Conservation (phyloP, 2,329 filamentous ascomycete genomes). For the Fonsecaea erecta region DNA sequence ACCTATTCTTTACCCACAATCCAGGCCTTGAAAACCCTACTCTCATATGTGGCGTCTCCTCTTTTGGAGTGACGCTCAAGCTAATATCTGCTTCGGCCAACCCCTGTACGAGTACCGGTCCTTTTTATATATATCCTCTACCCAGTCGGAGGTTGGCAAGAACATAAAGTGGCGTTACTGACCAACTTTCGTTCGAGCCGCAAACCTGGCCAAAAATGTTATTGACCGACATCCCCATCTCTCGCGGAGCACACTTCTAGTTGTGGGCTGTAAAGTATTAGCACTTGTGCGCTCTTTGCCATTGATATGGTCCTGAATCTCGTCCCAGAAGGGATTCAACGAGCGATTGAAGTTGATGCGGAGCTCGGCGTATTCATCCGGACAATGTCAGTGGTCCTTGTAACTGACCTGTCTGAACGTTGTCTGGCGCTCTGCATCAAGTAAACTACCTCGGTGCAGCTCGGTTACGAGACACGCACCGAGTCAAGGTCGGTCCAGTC, state of each 20-base stretch:
- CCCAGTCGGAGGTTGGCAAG: not conserved
- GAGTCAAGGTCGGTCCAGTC: not conserved
- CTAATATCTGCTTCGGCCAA: not conserved
- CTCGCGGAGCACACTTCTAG: not conserved
- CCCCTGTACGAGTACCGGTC: not conserved
- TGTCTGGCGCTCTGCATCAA: not conserved
- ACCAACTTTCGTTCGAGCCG: not conserved
- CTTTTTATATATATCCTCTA: not conserved
- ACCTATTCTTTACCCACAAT: too few species aligned
- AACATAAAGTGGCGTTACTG: not conserved
- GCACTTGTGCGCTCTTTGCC: not conserved
- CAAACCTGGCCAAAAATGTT: not conserved
- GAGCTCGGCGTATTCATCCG: not conserved
- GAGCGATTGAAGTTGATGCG: not conserved
- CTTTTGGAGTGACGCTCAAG: not conserved
- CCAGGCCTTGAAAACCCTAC: not conserved
- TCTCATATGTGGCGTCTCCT: not conserved
- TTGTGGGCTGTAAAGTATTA: not conserved
- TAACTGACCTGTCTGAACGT: not conserved
- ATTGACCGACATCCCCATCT: not conserved
- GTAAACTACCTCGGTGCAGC: slow-evolving; percentile 15
- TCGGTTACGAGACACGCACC: slow-evolving; percentile 4
- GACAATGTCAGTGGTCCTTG: not conserved
- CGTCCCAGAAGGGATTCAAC: not conserved
- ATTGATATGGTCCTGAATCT: not conserved